A percentile compares a stretch with the other conserved stretches of the same genome.
Conservation (phyloP, 1,284 basidiomycete species). For the Ustilago tritici region DNA sequence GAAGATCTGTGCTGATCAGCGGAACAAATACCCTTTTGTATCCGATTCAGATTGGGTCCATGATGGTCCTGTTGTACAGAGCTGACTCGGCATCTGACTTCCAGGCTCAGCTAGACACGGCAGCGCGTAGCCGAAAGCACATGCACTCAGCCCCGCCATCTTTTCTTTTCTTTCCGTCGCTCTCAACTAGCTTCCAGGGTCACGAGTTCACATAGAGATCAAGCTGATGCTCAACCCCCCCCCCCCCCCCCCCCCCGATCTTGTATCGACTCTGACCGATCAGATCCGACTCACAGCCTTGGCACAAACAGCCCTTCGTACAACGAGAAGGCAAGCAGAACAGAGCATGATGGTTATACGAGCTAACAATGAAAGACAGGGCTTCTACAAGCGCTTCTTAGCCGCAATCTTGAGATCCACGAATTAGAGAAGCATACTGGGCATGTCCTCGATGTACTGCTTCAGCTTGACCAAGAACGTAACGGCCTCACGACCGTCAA, state of each 20-base stretch:
- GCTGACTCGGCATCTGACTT: background rate
- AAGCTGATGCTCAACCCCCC: background rate
- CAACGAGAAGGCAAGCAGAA: background rate
- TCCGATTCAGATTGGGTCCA: background rate
- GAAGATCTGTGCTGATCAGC: background rate
- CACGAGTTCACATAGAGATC: background rate
- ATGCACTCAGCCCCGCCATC: constrained; percentile 5
- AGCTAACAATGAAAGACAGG: background rate
- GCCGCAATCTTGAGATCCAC: no score
- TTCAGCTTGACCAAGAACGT: constrained; percentile 89
- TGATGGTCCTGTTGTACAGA: background rate
- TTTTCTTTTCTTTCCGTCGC: background rate
- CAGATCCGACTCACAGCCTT: background rate
- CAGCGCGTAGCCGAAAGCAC: background rate
- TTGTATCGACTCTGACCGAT: background rate
- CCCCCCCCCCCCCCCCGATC: background rate
- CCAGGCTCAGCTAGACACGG: background rate
- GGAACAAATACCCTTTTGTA: background rate
- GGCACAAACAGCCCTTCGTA: background rate
- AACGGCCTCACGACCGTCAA: constrained; percentile 95
- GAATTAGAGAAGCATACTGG: constrained; percentile 62
- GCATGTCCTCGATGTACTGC: constrained; percentile 69
- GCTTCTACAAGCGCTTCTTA: background rate
- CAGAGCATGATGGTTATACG: constrained; percentile 8
- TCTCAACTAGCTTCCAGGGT: background rate